phyloP scores from a whole-genome alignment of 305 asterid genomes.

The Fraxinus sp. region DNA sequence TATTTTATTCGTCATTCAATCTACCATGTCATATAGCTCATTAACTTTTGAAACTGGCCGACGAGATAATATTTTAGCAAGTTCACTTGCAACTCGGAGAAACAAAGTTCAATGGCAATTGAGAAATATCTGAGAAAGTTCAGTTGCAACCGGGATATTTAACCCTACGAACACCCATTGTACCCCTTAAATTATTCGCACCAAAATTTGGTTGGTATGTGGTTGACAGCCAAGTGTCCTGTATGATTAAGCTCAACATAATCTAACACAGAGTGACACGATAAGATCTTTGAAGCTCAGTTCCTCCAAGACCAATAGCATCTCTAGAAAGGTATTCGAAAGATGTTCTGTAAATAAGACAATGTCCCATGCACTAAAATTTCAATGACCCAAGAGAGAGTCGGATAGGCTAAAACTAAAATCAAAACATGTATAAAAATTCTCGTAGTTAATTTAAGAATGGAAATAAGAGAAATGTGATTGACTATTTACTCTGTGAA shows the following conservation, averaged over 20 bases:
- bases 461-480: neutral
- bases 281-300: neutral
- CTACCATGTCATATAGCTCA: neutral
- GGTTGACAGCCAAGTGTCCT: neutral
- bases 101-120: neutral
- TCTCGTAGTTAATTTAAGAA: neutral
- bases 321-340: neutral
- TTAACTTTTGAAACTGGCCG: neutral
- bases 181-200: neutral
- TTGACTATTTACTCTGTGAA: constrained; percentile 51
- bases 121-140: neutral
- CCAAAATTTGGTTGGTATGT: neutral
- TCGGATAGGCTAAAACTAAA: neutral
- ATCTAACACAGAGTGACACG: neutral
- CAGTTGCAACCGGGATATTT: neutral
- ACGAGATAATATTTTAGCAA: neutral
- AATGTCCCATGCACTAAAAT: neutral
- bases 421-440: neutral
- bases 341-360: neutral
- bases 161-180: neutral
- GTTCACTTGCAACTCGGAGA: neutral
- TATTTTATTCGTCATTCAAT: neutral
- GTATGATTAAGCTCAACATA: neutral
- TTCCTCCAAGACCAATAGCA: neutral
- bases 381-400: neutral